Evolutionary conservation across 2,329 filamentous ascomycete genomes (phyloP), one percentile per base, ranked within the genome.

Genomic region (Polytolypa hystricis): DNA sequence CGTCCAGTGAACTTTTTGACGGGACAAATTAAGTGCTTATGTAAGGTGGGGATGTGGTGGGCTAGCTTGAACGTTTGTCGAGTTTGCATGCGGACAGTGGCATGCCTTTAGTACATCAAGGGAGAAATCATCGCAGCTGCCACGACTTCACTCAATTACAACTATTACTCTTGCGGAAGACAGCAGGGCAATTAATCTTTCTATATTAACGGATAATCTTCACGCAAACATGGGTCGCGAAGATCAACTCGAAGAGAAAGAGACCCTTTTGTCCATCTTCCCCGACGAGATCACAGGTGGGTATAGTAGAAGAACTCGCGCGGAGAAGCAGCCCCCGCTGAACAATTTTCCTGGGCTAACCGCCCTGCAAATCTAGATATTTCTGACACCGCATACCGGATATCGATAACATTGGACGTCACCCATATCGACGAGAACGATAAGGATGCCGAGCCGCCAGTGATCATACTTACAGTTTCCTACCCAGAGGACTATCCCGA

Each of bases 191-290:
- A n/a, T n/a, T n/a, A n/a, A n/a, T n/a, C n/a, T n/a, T n/a, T n/a
- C n/a, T n/a, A n/a, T n/a, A n/a, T n/a, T n/a, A n/a, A n/a, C n/a
- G n/a, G n/a, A n/a, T n/a, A n/a, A n/a, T n/a, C n/a, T n/a, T n/a
- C n/a, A n/a, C n/a, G 40, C 46, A 51, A 56, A 32, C 17, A 69
- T 69, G 65, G 65, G 65, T 37, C 57, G 62, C 57, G 89, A 96
- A 70, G 91, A 98, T 42, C 91, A 98, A 61, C 66, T 79, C 47
- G 91, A 98, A 66, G 91, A 98, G 72, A 80, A 87, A 43, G 91
- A 98, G 62, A 89, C 98, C 51, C 84, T 98, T 57, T 85, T 93
- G 56, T 95, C 89, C 42, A 98, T 98, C 55, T 98, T 96, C 50
- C 86, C 91, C 1, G 89, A 98, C 42, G 91, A 98, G 66, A 94